Base-by-base conservation (phyloP, 2,329 filamentous ascomycete species). In the Talaromyces sp. region DNA sequence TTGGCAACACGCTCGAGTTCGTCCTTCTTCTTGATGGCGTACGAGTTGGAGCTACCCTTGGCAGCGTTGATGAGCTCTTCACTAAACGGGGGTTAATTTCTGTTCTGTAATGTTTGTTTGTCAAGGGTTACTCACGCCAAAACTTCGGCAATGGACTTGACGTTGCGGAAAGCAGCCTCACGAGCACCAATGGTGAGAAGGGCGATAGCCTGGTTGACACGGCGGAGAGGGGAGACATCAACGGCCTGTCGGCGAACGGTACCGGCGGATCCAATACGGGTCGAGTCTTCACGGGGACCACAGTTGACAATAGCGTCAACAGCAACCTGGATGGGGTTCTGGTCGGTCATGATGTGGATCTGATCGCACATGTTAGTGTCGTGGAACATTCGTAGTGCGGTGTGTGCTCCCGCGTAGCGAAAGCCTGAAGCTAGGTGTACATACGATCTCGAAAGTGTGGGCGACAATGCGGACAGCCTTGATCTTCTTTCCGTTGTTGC, bases 1-100 rank as follows among this genome's bases (percentile, higher is more conserved):
- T 99, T 99, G 84, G 94, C 94, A 75, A 99, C 94, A 94, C 94
- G 94, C 90, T 99, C 94, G 85, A 99, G 83, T 90, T 99, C 95
- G 82, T 99, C 94, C 93, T 99, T 99, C 92, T 99, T 99, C 92
- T 99, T 99, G 89, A 99, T 99, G 77, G 95, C 94, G 81, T 97
- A 99, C 72, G 92, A 97, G 92, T 99, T 99, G 85, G 90, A 95
- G 88, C 90, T 95, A 78, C 94, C 94, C 91, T 99, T 99, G 81
- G 95, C 95, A 79, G 95, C 95, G 87, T 99, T 99, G 89, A 99
- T 97, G 80, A 99, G 88, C 88, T 99, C 94, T 85, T 99, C 95
- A 57, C 57, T 58, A 46, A 48, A 27, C 9, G 19, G 29, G 51
- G 27, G 38, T 59, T 59, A 59, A 52, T 38, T 54, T 54, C 51